A percentile compares a stretch with the other conserved stretches of the same genome.
phyloP scores from a whole-genome alignment of 345 rosid genomes.

The Corchorus olitorius region DNA sequence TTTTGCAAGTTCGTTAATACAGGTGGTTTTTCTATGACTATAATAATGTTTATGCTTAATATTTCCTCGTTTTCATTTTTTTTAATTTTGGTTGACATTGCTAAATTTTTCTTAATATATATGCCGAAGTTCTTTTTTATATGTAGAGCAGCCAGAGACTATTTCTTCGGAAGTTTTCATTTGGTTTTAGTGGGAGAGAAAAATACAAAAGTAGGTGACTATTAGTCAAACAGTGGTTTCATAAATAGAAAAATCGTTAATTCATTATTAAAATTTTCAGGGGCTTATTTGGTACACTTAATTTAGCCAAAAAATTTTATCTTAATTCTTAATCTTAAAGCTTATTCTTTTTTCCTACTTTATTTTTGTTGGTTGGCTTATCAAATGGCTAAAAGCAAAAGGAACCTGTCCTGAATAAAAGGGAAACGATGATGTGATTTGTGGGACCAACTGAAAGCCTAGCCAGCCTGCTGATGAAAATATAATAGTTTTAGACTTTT shows the following conservation, averaged over 20 bases:
- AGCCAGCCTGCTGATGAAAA: neutral
- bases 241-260: neutral
- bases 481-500: neutral
- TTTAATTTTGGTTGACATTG: too few relatives aligned
- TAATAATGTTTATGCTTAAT: too few relatives aligned
- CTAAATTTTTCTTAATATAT: too few relatives aligned
- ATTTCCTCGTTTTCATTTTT: too few relatives aligned
- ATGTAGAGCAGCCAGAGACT: neutral
- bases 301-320: neutral
- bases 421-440: neutral
- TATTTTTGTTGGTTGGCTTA: neutral
- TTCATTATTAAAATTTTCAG: slow-evolving; percentile 1
- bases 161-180: neutral
- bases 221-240: neutral
- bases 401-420: neutral
- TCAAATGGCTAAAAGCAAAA: neutral
- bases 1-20: too few relatives aligned
- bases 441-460: neutral
- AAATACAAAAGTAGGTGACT: neutral
- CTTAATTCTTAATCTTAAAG: too few relatives aligned
- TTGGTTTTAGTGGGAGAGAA: neutral
- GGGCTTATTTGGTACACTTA: neutral
- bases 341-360: neutral
- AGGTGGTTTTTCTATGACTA: too few relatives aligned
- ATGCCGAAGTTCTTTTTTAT: too few relatives aligned